A percentile compares a stretch with the other conserved stretches of the same genome.
Evolutionary conservation across 176 grass and related monocot genomes (phyloP).

Genomic region (Melocanna baccifera): DNA sequence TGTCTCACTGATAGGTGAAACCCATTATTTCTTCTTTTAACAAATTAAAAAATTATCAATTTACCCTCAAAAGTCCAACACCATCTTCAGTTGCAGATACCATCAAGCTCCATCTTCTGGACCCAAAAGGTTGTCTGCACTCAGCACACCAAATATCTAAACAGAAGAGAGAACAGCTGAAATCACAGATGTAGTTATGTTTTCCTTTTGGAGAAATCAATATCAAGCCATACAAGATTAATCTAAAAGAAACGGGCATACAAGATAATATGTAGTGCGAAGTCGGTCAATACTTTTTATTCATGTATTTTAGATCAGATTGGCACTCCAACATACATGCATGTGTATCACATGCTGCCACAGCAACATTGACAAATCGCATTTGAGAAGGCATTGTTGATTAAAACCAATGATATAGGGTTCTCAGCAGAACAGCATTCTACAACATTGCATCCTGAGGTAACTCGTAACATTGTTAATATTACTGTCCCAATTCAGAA

Average conservation of each 20-base stretch:
- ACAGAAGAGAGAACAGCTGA: not conserved
- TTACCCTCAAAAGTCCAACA: too few species aligned
- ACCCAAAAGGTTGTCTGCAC: not conserved
- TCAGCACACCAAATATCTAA: not conserved
- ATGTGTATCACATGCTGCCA: not conserved
- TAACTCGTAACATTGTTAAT: not conserved
- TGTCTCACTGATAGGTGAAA: too few species aligned
- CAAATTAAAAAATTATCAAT: too few species aligned
- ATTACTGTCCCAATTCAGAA: not conserved
- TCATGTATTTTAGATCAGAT: not conserved
- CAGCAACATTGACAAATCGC: not conserved
- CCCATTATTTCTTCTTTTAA: too few species aligned
- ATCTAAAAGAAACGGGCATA: not conserved
- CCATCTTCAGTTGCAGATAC: not conserved
- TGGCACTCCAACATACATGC: not conserved
- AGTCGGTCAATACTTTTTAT: not conserved
- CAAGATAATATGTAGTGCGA: not conserved
- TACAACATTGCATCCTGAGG: not conserved
- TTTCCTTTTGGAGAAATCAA: not conserved
- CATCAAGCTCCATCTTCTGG: not conserved
- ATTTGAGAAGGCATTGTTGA: not conserved
- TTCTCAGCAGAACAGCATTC: not conserved
- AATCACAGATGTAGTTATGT: not conserved
- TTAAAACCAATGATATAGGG: not conserved
- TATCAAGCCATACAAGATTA: not conserved